Evolutionary conservation across 495 filamentous ascomycete species (phyloP).

Genomic region (Penicillium salamii): DNA sequence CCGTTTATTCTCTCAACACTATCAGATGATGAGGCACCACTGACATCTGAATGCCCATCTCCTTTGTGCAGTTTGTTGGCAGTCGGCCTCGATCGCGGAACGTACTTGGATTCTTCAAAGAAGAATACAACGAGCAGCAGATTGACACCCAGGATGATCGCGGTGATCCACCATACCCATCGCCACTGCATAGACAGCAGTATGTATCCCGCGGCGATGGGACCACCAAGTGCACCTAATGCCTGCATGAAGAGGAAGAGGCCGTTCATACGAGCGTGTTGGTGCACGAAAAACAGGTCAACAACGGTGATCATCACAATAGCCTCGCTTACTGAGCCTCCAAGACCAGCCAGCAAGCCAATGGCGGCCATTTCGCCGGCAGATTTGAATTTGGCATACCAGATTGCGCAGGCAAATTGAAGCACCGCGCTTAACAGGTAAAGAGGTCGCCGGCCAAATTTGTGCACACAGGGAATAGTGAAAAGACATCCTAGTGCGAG

Average conservation of each 20-base stretch:
- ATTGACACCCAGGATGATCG: slow-evolving; percentile 35
- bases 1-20: background rate
- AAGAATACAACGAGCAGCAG: slow-evolving; percentile 31
- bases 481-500: slow-evolving; percentile 34
- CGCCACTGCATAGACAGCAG: slow-evolving; percentile 35
- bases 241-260: slow-evolving; percentile 33
- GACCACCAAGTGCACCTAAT: slow-evolving; percentile 27
- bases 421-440: slow-evolving; percentile 33
- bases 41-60: background rate
- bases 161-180: slow-evolving; percentile 43
- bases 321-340: slow-evolving; percentile 31
- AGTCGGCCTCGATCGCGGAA: background rate
- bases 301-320: slow-evolving; percentile 41
- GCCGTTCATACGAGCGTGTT: slow-evolving; percentile 36
- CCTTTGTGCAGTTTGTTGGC: background rate
- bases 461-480: slow-evolving; percentile 38
- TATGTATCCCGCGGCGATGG: slow-evolving; percentile 38
- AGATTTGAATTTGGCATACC: slow-evolving; percentile 24
- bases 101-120: slow-evolving; percentile 37
- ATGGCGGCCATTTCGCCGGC: slow-evolving; percentile 24
- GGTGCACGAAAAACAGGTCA: slow-evolving; percentile 44
- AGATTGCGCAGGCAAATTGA: slow-evolving; percentile 24
- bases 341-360: slow-evolving; percentile 25
- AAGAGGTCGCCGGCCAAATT: slow-evolving; percentile 35
- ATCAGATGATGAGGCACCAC: background rate